Base-by-base conservation (phyloP, 306 rosid genomes). In the Cicer judaicum region DNA sequence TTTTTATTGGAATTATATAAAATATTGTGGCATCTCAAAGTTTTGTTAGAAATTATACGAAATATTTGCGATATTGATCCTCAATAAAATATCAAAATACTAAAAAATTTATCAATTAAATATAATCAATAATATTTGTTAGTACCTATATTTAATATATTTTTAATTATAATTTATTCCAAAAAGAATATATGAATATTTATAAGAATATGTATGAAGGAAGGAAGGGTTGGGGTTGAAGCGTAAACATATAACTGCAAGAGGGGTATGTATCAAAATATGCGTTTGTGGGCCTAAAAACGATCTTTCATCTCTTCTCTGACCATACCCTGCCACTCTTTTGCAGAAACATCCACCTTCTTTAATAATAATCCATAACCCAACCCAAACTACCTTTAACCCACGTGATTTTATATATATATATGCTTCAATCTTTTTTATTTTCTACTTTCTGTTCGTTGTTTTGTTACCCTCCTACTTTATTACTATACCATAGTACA, bases 241-340 rank as follows among this genome's bases (percentile, higher is more conserved):
- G 46, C 7, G 19, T 13, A 36, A 61, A 61, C 46, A 13, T 13
- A 38, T 47, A 70, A 77, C 34, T 52, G 60, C 66, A 21, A 55
- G 78, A 76, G 75, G 55, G 74, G 57, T 42, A 38, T 5, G 59
- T 61, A 54, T 71, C 73, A 41, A 47, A 46, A 73, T 79, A 59
- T 83, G 81, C 64, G 71, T 63, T 80, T 79, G 84, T 84, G 86
- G 87, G 90, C 81, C 84, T 73, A 77, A 70, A 67, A 81, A 64
- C 52, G 41, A 52, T 81, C 76, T 76, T 74, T 86, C 79, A 75
- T 66, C 64, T 52, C 80, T 76, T 66, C 78, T 44, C 83, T 84
- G 84, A 80, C 84, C 85, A 67, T 66, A 78, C 79, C 56, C 83
- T 72, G 83, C 80, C 80, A 78, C 78, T 29, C 81, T 81, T 81